Conservation (phyloP, 352 stramenopile genomes). For the Globisporangium megalacanthum region DNA sequence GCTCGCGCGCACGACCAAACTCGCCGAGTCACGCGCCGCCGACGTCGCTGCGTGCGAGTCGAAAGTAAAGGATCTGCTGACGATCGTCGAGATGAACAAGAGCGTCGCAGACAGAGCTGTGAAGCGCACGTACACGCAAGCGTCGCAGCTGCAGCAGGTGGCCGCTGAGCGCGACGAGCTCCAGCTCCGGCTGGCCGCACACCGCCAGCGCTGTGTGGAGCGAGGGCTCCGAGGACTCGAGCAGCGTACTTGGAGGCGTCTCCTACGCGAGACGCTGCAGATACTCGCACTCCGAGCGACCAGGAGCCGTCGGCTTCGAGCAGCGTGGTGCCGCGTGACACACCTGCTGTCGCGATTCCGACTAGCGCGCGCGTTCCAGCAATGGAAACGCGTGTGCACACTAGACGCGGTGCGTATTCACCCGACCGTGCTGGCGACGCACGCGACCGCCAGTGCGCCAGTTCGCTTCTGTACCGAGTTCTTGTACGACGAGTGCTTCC, state of each 20-base stretch:
- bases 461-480: conserved; percentile 10
- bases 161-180: conserved; percentile 22
- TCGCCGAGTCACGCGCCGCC: conserved; percentile 28
- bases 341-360: not conserved
- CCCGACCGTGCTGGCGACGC: conserved; percentile 4
- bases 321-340: not conserved
- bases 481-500: conserved; percentile 15
- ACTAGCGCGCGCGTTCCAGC: not conserved
- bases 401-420: not conserved
- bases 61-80: conserved; percentile 58
- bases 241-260: conserved; percentile 11
- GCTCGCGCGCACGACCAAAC: conserved; percentile 31
- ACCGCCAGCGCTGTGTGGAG: conserved; percentile 19
- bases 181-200: conserved; percentile 14
- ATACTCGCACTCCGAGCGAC: conserved; percentile 5
- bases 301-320: not conserved
- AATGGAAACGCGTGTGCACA: not conserved
- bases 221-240: conserved; percentile 16
- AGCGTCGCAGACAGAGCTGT: conserved; percentile 35
- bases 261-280: conserved; percentile 20
- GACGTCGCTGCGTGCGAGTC: conserved; percentile 29
- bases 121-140: conserved; percentile 31
- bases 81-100: conserved; percentile 67
- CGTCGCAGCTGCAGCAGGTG: conserved; percentile 23
- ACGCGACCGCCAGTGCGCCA: not conserved